Conservation (phyloP, 208 protist species). For the Acanthamoeba quina region DNA sequence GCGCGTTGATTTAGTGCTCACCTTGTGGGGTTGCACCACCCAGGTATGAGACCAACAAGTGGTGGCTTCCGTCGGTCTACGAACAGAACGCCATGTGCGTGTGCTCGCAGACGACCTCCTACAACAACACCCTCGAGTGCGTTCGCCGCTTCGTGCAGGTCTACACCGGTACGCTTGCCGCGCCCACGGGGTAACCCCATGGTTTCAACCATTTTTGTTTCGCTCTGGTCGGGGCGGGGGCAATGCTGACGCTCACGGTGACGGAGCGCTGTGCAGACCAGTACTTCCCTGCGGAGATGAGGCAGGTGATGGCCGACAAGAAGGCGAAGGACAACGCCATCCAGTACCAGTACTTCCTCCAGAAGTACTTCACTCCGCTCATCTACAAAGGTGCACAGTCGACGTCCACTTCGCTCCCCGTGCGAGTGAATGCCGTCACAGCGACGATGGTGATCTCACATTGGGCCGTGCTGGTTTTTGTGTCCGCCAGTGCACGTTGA, state of each 20-base stretch:
- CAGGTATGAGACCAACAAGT: slow-evolving; percentile 27
- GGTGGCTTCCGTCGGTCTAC: slow-evolving; percentile 37
- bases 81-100: slow-evolving; percentile 34
- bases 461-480: not conserved
- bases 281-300: slow-evolving; percentile 11
- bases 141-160: slow-evolving; percentile 30
- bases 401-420: not conserved
- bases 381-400: slow-evolving; percentile 7
- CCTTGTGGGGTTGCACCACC: not conserved
- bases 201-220: no score
- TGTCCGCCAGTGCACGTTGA: not conserved
- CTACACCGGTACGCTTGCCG: slow-evolving; percentile 19
- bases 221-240: no score
- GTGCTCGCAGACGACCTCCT: not conserved
- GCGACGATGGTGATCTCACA: not conserved
- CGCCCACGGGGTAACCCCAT: not conserved
- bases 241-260: not conserved
- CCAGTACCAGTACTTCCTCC: slow-evolving; percentile 10
- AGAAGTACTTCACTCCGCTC: slow-evolving; percentile 3
- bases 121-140: slow-evolving; percentile 1
- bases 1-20: not conserved
- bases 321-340: slow-evolving; percentile 19
- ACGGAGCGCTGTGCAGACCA: not conserved
- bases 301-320: slow-evolving; percentile 21
- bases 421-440: not conserved